Percentiles rank a stretch among this genome's conserved stretches.
Conservation (phyloP, 2,329 filamentous ascomycete species). For the Amauroascus niger region DNA sequence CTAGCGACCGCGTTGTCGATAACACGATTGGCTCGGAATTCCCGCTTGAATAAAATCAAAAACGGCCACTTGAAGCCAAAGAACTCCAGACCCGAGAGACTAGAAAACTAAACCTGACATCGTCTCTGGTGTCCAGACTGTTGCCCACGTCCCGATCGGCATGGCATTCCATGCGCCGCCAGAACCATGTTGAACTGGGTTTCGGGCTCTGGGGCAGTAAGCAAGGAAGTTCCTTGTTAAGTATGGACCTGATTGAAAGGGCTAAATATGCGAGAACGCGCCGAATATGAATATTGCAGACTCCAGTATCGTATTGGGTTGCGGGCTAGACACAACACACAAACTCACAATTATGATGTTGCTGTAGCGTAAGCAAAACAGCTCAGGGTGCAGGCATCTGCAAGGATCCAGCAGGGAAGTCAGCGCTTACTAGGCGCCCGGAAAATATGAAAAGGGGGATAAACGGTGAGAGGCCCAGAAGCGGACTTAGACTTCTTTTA, state of each 20-base stretch:
- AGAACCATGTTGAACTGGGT: not conserved
- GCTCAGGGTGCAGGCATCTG: not conserved
- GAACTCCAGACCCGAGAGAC: no score
- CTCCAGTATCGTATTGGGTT: not conserved
- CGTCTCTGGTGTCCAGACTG: no score
- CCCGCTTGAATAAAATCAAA: no score
- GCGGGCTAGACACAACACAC: not conserved
- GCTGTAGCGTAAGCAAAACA: not conserved
- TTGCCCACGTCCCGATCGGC: no score
- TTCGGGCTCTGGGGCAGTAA: not conserved
- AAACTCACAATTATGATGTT: not conserved
- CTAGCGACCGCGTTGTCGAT: no score
- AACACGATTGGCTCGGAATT: not conserved
- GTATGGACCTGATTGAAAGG: not conserved
- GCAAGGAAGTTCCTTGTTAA: no score
- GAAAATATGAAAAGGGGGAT: not conserved
- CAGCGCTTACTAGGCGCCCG: constrained; percentile 11
- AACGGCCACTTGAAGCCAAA: no score
- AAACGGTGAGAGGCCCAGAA: not conserved
- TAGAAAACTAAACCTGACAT: no score
- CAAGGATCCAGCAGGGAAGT: constrained; percentile 3
- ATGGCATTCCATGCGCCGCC: not conserved
- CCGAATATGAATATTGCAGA: not conserved
- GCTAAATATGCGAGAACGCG: not conserved
- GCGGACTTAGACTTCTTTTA: not conserved